A percentile compares a stretch with the other conserved stretches of the same genome.
Evolutionary conservation across 768 basidiomycete species (phyloP).

Genomic region (Baorangia bicolor): DNA sequence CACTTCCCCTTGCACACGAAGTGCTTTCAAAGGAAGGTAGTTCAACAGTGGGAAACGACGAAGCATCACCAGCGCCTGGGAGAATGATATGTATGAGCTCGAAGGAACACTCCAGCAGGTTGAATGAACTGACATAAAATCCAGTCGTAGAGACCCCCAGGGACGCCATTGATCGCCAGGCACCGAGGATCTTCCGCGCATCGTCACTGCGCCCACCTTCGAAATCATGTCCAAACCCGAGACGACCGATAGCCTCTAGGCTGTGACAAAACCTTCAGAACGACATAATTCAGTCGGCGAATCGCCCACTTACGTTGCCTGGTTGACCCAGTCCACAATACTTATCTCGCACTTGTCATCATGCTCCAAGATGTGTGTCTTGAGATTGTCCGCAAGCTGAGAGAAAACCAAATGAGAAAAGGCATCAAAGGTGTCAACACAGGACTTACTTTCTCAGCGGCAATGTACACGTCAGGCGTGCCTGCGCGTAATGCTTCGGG

Average conservation of each 20-base stretch:
- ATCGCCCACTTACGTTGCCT: conserved; percentile 2
- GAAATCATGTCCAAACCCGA: conserved; percentile 9
- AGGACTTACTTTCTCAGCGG: conserved; percentile 2
- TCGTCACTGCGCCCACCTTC: conserved; percentile 2
- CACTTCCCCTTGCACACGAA: conserved; percentile 11
- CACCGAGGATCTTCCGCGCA: conserved; percentile 2
- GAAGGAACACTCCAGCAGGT: neutral
- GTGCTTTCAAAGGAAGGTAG: conserved; percentile 8
- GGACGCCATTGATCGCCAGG: conserved; percentile 4
- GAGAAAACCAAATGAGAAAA: neutral
- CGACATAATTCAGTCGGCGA: neutral
- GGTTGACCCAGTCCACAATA: conserved; percentile 2
- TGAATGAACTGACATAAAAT: neutral
- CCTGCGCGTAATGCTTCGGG: conserved; percentile 2
- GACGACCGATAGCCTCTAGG: conserved; percentile 1
- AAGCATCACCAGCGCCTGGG: neutral
- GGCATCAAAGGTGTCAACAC: neutral
- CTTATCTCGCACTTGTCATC: neutral
- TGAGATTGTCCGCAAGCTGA: conserved; percentile 7
- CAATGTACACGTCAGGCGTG: conserved; percentile 2
- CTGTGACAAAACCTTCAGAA: neutral
- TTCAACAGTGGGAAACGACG: conserved; percentile 6
- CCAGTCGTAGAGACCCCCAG: conserved; percentile 1
- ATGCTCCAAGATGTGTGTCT: neutral
- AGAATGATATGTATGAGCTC: neutral